Conservation (phyloP, 768 basidiomycete species). For the Amanita polypyramis region DNA sequence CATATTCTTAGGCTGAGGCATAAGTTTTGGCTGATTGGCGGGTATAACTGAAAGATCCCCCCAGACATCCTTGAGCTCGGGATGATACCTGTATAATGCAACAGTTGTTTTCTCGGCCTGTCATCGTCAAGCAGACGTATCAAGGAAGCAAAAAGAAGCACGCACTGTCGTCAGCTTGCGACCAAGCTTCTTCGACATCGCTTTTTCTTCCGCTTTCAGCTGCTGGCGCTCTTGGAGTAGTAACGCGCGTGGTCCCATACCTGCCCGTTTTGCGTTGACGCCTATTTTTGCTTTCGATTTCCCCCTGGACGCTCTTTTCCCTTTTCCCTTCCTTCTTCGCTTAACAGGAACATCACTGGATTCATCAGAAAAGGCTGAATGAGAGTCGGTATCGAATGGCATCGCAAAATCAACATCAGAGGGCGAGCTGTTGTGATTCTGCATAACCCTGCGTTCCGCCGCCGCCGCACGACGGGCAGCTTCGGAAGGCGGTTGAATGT, state of each 20-base stretch:
- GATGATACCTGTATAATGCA: slow-evolving; percentile 58
- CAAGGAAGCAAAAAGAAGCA: not conserved
- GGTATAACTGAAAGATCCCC: slow-evolving; percentile 63
- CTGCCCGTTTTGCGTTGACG: slow-evolving; percentile 16
- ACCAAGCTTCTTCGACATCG: slow-evolving; percentile 47
- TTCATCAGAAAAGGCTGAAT: slow-evolving; percentile 17
- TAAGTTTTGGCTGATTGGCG: slow-evolving; percentile 53
- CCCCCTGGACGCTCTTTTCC: slow-evolving; percentile 8
- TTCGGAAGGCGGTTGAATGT: slow-evolving; percentile 25
- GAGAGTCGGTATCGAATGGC: slow-evolving; percentile 17
- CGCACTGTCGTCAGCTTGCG: slow-evolving; percentile 65
- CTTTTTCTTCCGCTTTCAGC: slow-evolving; percentile 36
- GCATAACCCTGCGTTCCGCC: slow-evolving; percentile 40
- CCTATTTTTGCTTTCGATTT: slow-evolving; percentile 18
- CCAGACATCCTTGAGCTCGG: slow-evolving; percentile 80
- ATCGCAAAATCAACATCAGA: slow-evolving; percentile 12
- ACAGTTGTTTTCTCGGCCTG: slow-evolving; percentile 67
- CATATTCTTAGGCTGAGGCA: slow-evolving; percentile 72
- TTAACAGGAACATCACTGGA: slow-evolving; percentile 27
- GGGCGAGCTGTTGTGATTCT: slow-evolving; percentile 11
- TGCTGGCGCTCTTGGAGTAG: slow-evolving; percentile 16
- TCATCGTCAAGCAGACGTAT: slow-evolving; percentile 8
- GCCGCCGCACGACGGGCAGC: slow-evolving; percentile 39
- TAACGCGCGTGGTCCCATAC: slow-evolving; percentile 8
- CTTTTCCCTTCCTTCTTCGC: slow-evolving; percentile 15